Base-by-base conservation (phyloP, 75 land plant genomes). In the Picea sitchensis region DNA sequence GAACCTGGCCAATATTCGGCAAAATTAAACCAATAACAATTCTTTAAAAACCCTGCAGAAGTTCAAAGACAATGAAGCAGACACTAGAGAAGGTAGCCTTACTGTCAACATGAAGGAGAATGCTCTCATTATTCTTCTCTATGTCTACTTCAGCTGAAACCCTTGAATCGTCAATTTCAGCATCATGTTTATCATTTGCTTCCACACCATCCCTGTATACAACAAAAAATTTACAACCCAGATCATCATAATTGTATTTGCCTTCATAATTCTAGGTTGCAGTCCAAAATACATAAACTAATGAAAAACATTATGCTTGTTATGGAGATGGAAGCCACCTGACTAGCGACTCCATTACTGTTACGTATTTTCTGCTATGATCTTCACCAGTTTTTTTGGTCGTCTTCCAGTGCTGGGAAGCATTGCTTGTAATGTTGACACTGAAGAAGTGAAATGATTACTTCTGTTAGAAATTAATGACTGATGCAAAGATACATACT, bases 371-470 rank as follows among this genome's bases (percentile, higher is more conserved):
- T 59, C 38, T 83, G 38, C 85, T 82, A 77, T 86, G 83, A 77
- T 84, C 84, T 65, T 78, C 88, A 18, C 94, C 54, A 14, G 89
- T 77, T 8, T 83, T 83, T 11, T 86, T 83, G 3, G 92, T 79
- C 31, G 71, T 75, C 76, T 87, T 87, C 91, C 87, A 95, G 57
- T 91, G 87, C 58, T 86, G 82, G 41, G 80, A 82, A 76, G 91
- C 90, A 47, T 80, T 77, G 51, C 86, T 83, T 14, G 87, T 86
- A 51, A 78, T 78, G 51, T 78, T 84, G 13, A 86, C 88, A 83
- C 97, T 94, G 79, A 41, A 60, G 32, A 18, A 59, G 75, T 58
- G 54, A 21, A 63, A 61, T 54, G 14, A 41, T 38, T 5, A 15
- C 15, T 56, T 47, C 1, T 3, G 26, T 30, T 57, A 69, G 57